phyloP scores from a whole-genome alignment of 192 early-diverging fungal genomes.

The Coemansia sp. region DNA sequence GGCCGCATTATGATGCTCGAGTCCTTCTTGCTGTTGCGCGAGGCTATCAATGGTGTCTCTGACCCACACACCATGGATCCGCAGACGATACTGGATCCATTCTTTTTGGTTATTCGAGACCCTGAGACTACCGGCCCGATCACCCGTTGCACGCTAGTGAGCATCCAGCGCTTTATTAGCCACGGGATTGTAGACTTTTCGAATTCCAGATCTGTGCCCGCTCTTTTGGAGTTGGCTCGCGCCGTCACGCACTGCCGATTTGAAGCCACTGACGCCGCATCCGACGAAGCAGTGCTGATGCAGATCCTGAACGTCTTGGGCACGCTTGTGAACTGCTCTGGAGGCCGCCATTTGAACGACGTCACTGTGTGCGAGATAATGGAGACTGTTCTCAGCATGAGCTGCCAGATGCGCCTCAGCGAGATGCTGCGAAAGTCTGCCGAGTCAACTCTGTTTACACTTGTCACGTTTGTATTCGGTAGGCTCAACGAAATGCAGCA shows the following conservation, averaged over 20 bases:
- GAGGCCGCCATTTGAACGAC: conserved; percentile 73
- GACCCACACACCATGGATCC: conserved; percentile 67
- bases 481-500: conserved; percentile 21
- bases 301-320: conserved; percentile 84
- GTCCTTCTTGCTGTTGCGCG: conserved; percentile 41
- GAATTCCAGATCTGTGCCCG: conserved; percentile 22
- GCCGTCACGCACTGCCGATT: conserved; percentile 96
- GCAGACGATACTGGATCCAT: conserved; percentile 77
- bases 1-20: conserved; percentile 42
- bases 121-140: conserved; percentile 95
- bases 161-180: conserved; percentile 86
- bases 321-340: conserved; percentile 70
- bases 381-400: conserved; percentile 96
- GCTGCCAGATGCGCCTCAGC: conserved; percentile 88
- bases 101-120: conserved; percentile 88
- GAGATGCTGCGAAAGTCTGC: conserved; percentile 56
- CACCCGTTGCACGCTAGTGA: conserved; percentile 84
- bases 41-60: conserved; percentile 41
- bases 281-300: conserved; percentile 92
- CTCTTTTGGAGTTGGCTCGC: conserved; percentile 55
- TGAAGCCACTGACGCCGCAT: conserved; percentile 88
- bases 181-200: conserved; percentile 68
- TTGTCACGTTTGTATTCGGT: conserved; percentile 52
- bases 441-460: conserved; percentile 50
- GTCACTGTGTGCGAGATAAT: conserved; percentile 96